Evolutionary conservation across 331 rosid genomes (phyloP).

Genomic region (Quercus phellos): DNA sequence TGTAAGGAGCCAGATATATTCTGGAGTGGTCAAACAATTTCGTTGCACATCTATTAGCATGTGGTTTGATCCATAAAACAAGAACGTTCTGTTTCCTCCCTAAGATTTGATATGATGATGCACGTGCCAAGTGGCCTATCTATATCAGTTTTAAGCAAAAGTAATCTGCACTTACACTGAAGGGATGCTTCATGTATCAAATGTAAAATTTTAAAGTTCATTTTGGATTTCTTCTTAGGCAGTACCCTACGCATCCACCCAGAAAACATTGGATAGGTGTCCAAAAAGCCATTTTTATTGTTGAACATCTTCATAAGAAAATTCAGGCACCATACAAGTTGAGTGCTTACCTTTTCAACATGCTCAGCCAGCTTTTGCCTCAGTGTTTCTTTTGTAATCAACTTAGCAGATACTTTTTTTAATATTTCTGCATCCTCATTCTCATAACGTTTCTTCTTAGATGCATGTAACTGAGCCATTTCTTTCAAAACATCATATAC

Average conservation of each 20-base stretch:
- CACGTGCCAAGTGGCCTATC: not conserved
- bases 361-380: slow-evolving; percentile 77
- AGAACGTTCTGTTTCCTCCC: not conserved
- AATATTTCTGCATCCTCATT: slow-evolving; percentile 54
- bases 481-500: slow-evolving; percentile 57
- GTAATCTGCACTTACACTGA: not conserved
- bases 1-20: not conserved
- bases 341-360: slow-evolving; percentile 71
- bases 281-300: not conserved
- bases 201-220: not conserved
- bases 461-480: slow-evolving; percentile 45
- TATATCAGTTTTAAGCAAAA: not conserved
- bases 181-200: not conserved
- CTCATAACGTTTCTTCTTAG: slow-evolving; percentile 60
- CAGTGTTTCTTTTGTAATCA: slow-evolving; percentile 66
- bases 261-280: not conserved
- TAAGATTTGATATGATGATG: not conserved
- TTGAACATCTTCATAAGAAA: not conserved
- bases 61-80: not conserved
- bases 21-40: not conserved
- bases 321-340: slow-evolving; percentile 6
- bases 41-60: not conserved
- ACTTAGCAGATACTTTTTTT: slow-evolving; percentile 48
- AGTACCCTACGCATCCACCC: not conserved
- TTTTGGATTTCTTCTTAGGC: not conserved